phyloP scores from a whole-genome alignment of 768 basidiomycete species.

The Podaxis rugospora region DNA sequence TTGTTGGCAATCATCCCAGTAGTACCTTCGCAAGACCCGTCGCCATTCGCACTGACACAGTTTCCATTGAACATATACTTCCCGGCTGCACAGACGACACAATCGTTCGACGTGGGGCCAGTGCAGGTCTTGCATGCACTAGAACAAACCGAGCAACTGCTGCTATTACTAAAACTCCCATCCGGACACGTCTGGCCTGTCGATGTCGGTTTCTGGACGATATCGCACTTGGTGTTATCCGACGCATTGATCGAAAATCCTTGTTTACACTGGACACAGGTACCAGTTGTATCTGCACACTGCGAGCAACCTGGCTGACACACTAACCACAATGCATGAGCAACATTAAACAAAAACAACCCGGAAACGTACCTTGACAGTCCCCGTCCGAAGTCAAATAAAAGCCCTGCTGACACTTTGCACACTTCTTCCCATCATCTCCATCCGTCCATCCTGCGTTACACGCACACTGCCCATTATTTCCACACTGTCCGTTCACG shows the following conservation, averaged over 20 bases:
- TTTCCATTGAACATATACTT: constrained; percentile 60
- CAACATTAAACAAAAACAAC: constrained; percentile 4
- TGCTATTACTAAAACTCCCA: constrained; percentile 54
- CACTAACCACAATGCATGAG: constrained; percentile 31
- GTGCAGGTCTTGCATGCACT: constrained; percentile 67
- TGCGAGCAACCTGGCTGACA: constrained; percentile 69
- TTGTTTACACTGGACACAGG: constrained; percentile 67
- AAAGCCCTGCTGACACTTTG: constrained; percentile 71
- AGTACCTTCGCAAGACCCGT: constrained; percentile 72
- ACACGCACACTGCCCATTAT: constrained; percentile 69
- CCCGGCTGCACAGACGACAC: constrained; percentile 62
- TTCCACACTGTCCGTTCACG: constrained; percentile 70
- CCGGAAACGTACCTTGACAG: constrained; percentile 54
- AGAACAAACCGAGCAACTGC: constrained; percentile 56
- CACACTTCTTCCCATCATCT: constrained; percentile 71
- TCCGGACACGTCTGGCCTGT: constrained; percentile 57
- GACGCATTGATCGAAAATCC: constrained; percentile 65
- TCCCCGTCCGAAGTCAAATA: constrained; percentile 67
- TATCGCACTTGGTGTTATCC: constrained; percentile 63
- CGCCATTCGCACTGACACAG: constrained; percentile 61
- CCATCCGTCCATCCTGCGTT: constrained; percentile 72
- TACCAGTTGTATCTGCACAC: constrained; percentile 65
- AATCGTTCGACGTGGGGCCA: constrained; percentile 64
- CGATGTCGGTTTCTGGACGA: constrained; percentile 44
- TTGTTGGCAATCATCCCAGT: constrained; percentile 71